Conservation (phyloP, 495 filamentous ascomycete genomes). For the Aspergillus cavernicola region DNA sequence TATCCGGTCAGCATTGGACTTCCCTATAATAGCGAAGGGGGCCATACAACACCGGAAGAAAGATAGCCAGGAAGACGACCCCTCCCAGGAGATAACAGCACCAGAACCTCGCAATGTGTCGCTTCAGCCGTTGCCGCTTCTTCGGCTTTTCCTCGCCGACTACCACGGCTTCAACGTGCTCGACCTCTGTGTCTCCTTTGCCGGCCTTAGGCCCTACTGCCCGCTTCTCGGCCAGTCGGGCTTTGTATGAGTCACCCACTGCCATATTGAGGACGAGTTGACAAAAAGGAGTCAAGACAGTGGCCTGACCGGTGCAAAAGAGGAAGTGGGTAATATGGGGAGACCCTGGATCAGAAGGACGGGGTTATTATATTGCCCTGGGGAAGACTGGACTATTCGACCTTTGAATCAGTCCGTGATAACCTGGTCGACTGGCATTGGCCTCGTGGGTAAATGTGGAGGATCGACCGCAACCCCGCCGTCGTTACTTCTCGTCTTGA, state of each 20-base stretch:
- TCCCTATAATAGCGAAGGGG: neutral
- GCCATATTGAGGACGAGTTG: constrained; percentile 11
- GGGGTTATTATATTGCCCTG: constrained; percentile 1
- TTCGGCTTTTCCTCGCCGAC: neutral
- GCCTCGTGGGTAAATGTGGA: constrained; percentile 8
- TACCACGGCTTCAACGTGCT: constrained; percentile 15
- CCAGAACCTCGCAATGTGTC: constrained; percentile 40
- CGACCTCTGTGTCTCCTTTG: constrained; percentile 1
- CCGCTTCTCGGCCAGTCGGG: constrained; percentile 2
- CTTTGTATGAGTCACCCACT: constrained; percentile 15
- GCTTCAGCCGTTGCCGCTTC: constrained; percentile 6
- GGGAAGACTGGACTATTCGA: neutral
- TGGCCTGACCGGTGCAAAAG: neutral
- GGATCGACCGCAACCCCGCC: constrained; percentile 13
- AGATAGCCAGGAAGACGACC: constrained; percentile 39
- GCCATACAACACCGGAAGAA: constrained; percentile 41
- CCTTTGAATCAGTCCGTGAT: neutral
- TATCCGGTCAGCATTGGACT: neutral
- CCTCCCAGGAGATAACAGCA: constrained; percentile 37
- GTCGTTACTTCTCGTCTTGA: neutral
- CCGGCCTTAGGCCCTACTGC: neutral
- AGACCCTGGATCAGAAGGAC: neutral
- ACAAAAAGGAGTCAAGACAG: too few relatives aligned
- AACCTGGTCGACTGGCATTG: neutral
- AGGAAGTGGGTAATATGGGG: neutral